Evolutionary conservation across 1,139 yeast species (phyloP).

Genomic region (Hyphopichia pseudoburtonii): DNA sequence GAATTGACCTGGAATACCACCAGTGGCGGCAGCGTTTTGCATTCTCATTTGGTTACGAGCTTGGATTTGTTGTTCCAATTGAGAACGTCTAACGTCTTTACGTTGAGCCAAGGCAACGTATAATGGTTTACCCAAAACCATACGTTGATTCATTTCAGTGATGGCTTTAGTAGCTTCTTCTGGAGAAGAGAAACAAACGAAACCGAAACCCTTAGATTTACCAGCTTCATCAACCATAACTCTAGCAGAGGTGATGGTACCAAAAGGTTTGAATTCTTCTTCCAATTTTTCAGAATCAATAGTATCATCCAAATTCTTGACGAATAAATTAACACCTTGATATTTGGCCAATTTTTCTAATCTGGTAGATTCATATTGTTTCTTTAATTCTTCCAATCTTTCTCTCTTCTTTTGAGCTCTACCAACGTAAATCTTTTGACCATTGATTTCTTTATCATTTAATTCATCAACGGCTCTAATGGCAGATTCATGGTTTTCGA

Average conservation of each 20-base stretch:
- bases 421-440: slow-evolving; percentile 89
- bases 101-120: slow-evolving; percentile 99
- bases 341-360: slow-evolving; percentile 90
- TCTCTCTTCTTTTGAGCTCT: slow-evolving; percentile 99
- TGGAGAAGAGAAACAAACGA: slow-evolving; percentile 96
- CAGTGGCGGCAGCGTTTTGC: slow-evolving; percentile 89
- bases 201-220: slow-evolving; percentile 97
- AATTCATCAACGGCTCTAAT: slow-evolving; percentile 88
- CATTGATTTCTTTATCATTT: slow-evolving; percentile 82
- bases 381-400: slow-evolving; percentile 94
- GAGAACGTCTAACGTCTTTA: slow-evolving; percentile 96
- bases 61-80: slow-evolving; percentile 95
- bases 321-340: slow-evolving; percentile 96
- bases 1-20: slow-evolving; percentile 93
- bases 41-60: slow-evolving; percentile 98
- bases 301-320: slow-evolving; percentile 94
- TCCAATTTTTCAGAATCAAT: slow-evolving; percentile 88
- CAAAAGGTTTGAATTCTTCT: slow-evolving; percentile 92
- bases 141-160: slow-evolving; percentile 97
- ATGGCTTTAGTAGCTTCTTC: slow-evolving; percentile 99
- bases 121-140: slow-evolving; percentile 93
- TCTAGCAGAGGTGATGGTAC: slow-evolving; percentile 93
- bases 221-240: slow-evolving; percentile 95
- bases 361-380: slow-evolving; percentile 91
- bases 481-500: slow-evolving; percentile 83